phyloP scores from a whole-genome alignment of 2,329 filamentous ascomycete species.

The Achaetomium macrosporum region DNA sequence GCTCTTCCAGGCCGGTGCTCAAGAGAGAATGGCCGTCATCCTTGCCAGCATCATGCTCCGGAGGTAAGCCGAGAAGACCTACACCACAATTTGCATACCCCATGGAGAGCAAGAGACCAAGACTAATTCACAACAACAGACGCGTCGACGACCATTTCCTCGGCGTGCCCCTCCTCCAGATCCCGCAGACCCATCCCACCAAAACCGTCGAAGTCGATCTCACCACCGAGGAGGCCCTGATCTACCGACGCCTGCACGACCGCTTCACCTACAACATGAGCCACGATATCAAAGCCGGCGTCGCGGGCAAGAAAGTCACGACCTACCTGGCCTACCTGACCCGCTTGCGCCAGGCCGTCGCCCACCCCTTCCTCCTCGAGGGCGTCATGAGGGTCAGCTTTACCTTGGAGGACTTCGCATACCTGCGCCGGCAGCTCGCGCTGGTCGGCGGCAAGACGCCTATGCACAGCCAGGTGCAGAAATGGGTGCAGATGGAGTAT shows the following conservation, averaged over 20 bases:
- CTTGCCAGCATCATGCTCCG: conserved; percentile 4
- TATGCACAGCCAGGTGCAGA: conserved; percentile 9
- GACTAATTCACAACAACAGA: no score
- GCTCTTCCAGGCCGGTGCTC: background rate
- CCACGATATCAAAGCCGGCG: background rate
- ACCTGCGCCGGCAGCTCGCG: conserved; percentile 2
- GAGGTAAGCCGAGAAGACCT: background rate
- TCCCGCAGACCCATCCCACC: background rate
- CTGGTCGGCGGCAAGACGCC: background rate
- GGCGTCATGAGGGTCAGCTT: conserved; percentile 8
- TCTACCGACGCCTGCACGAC: conserved; percentile 3
- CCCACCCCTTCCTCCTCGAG: conserved; percentile 16
- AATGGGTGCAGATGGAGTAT: conserved; percentile 12
- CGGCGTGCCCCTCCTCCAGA: conserved; percentile 5
- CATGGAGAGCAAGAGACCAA: no score
- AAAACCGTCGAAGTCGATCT: background rate
- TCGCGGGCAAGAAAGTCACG: background rate
- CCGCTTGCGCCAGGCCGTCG: conserved; percentile 10
- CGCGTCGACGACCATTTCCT: conserved; percentile 5
- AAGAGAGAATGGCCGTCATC: background rate
- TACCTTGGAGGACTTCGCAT: conserved; percentile 11
- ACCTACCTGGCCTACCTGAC: conserved; percentile 5
- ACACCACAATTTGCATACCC: no score
- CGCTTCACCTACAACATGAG: conserved; percentile 4
- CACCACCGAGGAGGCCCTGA: conserved; percentile 3